Conservation (phyloP, 2,329 filamentous ascomycete genomes). For the Gaeumannomyces sp. region DNA sequence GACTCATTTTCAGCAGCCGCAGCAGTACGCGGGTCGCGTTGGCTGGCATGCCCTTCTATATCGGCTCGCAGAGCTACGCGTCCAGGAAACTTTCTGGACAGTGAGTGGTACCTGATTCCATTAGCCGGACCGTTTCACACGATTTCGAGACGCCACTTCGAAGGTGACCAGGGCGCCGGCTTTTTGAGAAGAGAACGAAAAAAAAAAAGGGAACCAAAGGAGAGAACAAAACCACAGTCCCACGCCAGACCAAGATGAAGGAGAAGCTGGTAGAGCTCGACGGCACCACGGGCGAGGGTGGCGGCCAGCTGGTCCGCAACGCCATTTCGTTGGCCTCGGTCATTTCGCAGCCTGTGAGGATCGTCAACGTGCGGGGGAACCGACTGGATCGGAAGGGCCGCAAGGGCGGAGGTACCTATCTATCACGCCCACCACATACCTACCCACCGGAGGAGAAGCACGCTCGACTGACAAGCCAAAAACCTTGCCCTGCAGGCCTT, state of each 20-base stretch:
- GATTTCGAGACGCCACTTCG: too few relatives aligned
- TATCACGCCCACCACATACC: neutral
- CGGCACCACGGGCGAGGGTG: slow-evolving; percentile 54
- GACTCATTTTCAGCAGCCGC: neutral
- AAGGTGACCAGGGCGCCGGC: neutral
- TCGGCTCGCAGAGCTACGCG: neutral
- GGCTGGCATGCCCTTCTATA: neutral
- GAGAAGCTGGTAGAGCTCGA: slow-evolving; percentile 39
- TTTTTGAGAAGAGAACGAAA: slow-evolving; percentile 11
- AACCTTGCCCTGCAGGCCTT: slow-evolving; percentile 37
- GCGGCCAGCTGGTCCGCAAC: slow-evolving; percentile 54
- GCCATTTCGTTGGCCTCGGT: slow-evolving; percentile 51
- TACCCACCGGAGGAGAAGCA: neutral
- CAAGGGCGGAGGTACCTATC: neutral
- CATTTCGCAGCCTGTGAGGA: slow-evolving; percentile 44
- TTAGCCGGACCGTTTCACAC: too few relatives aligned
- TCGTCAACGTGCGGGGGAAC: slow-evolving; percentile 51
- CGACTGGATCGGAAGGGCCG: slow-evolving; percentile 20
- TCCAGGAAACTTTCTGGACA: too few relatives aligned
- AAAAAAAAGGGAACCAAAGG: slow-evolving; percentile 25
- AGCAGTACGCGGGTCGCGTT: too few relatives aligned
- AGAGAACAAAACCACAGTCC: too few relatives aligned
- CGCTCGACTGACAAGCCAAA: neutral
- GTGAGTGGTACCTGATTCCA: too few relatives aligned
- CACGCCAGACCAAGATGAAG: neutral